A percentile compares a stretch with the other conserved stretches of the same genome.
phyloP scores from a whole-genome alignment of 2,329 filamentous ascomycete genomes.

The Coniella lustricola region DNA sequence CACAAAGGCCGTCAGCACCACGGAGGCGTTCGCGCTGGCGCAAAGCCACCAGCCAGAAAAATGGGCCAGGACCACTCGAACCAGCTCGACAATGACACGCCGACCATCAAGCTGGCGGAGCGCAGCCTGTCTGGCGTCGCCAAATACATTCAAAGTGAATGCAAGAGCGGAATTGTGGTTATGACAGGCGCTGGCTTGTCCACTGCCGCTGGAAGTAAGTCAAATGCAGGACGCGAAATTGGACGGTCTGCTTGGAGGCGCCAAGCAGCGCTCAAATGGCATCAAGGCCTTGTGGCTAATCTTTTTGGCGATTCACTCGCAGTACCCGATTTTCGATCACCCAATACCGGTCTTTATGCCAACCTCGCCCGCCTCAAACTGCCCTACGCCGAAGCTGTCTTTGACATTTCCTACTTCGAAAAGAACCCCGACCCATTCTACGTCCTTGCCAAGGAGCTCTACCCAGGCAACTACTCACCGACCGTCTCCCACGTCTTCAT shows the following conservation, averaged over 20 bases:
- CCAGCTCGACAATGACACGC: conserved; percentile 55
- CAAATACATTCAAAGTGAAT: conserved; percentile 67
- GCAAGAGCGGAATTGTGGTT: conserved; percentile 67
- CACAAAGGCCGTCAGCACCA: conserved; percentile 29
- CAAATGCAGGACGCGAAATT: too few relatives aligned
- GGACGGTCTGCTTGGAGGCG: too few relatives aligned
- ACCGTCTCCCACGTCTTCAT: conserved; percentile 91
- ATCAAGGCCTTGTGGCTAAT: too few relatives aligned
- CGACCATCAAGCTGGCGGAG: conserved; percentile 57
- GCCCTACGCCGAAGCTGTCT: conserved; percentile 85
- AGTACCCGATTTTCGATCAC: conserved; percentile 92
- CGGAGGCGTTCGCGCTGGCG: conserved; percentile 18
- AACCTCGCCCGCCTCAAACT: conserved; percentile 83
- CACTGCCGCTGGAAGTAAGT: conserved; percentile 57
- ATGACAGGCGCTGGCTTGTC: conserved; percentile 89
- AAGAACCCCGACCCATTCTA: conserved; percentile 86
- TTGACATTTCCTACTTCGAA: conserved; percentile 86
- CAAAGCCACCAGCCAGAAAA: conserved; percentile 19
- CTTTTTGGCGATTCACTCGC: conserved; percentile 39
- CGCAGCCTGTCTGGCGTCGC: conserved; percentile 70
- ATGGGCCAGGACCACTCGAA: conserved; percentile 86
- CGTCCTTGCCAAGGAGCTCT: conserved; percentile 81
- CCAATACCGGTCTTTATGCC: conserved; percentile 86
- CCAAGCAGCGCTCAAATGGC: too few relatives aligned
- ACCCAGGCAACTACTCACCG: conserved; percentile 81